Percentiles rank a stretch among this genome's conserved stretches.
These are phyloP conservation scores for Penicillium verrucosum DNA, from an alignment of 2,329 filamentous ascomycete genomes.

Conservation along the genomic window DNA sequence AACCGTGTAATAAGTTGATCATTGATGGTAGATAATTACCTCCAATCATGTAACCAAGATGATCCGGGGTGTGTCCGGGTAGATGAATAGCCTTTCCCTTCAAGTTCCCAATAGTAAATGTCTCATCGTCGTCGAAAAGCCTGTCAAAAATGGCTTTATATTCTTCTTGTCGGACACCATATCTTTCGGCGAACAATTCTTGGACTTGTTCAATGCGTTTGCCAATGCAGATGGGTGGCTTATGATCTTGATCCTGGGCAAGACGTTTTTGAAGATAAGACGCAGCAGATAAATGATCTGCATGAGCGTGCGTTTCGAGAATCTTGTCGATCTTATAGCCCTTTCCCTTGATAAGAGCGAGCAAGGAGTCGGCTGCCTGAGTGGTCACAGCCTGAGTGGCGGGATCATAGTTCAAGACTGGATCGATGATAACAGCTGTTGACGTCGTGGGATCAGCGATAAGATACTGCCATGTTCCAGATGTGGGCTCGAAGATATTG, in stretches of 20 bases:
- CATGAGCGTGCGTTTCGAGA: conserved; percentile 57
- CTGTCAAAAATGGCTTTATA: conserved; percentile 51
- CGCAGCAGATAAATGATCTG: conserved; percentile 57
- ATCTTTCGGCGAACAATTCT: conserved; percentile 49
- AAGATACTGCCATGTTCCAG: conserved; percentile 62
- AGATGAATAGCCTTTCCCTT: conserved; percentile 53
- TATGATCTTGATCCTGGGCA: conserved; percentile 30
- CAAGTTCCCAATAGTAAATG: conserved; percentile 52
- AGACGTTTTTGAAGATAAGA: conserved; percentile 55
- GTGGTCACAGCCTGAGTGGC: conserved; percentile 48
- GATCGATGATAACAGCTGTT: conserved; percentile 58
- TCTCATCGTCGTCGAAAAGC: conserved; percentile 56
- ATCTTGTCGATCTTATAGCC: conserved; percentile 52
- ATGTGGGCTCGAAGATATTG: conserved; percentile 38
- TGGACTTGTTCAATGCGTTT: conserved; percentile 57
- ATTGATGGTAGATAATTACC: conserved; percentile 14
- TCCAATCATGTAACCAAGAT: conserved; percentile 60
- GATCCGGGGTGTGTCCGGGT: conserved; percentile 62
- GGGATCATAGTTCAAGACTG: conserved; percentile 58
- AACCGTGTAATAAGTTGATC: neutral
- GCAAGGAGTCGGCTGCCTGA: conserved; percentile 51
- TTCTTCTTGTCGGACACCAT: conserved; percentile 48
- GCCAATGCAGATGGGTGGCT: conserved; percentile 55
- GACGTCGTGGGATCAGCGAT: conserved; percentile 53
- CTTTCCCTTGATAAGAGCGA: conserved; percentile 44